Evolutionary conservation across 371 early-diverging fungal species (phyloP), one percentile per base, ranked within the genome.

Genomic region (Vittaforma corneae): DNA sequence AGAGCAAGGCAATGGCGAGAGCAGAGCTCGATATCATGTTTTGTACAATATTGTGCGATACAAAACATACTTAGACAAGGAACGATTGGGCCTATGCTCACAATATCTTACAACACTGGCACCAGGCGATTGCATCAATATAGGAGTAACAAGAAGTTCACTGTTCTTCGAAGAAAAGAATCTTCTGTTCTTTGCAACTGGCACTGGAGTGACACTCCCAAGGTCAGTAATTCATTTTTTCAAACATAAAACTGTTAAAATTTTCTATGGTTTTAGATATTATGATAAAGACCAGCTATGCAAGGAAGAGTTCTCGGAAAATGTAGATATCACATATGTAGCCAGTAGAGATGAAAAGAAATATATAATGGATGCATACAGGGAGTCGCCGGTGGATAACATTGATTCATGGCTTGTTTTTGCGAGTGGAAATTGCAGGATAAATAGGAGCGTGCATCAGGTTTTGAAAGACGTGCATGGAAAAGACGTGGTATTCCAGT

Each of bases 231-330:
- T 74, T 24, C 34, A 68, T 51, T 62, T 38, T 20, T 78, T 65
- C 35, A 42, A 58, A 24, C 18, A 47, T 20, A 72, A 74, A 6
- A 46, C 62, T 35, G 33, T 69, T 3, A 33, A 51, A 18, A 29
- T 78, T n/a, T 53, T 68, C 5, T 78, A 74, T 67, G 76, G 76
- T 22, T 73, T 75, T 51, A 48, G 76, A 51, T 54, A 68, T n/a
- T 34, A 62, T 20, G 30, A 48, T 6, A 44, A 29, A 5, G 79
- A 78, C 45, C 65, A 33, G 28, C 48, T 76, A 11, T 20, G n/a
- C 29, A 56, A 53, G 18, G 59, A 55, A n/a, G 50, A 51, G 30
- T 52, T 46, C 6, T 44, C 32, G 1, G 32, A 29, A 22, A 57
- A 62, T 52, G 28, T 64, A 3, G 46, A 40, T 3, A 20, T 68